phyloP scores from a whole-genome alignment of 305 asterid genomes.

The Fraxinus platypoda region DNA sequence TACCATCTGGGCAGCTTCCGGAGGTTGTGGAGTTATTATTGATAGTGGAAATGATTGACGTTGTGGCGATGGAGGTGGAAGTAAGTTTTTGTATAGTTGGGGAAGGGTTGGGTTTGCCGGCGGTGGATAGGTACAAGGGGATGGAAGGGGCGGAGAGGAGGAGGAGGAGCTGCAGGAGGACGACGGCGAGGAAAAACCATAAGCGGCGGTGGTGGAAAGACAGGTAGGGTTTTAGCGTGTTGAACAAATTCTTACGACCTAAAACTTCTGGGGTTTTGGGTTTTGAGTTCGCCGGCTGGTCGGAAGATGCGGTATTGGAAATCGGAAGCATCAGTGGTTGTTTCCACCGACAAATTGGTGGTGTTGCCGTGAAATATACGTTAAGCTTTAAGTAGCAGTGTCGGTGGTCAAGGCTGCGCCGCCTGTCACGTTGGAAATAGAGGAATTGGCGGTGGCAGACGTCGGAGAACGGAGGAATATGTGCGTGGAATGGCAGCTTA shows the following conservation, averaged over 20 bases:
- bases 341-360: neutral
- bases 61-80: neutral
- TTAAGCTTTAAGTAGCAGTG: neutral
- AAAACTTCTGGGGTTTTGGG: constrained; percentile 34
- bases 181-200: constrained; percentile 57
- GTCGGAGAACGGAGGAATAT: neutral
- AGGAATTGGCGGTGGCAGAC: neutral
- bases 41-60: neutral
- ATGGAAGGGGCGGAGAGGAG: constrained; percentile 45
- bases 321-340: constrained; percentile 37
- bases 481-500: neutral
- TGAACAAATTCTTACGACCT: constrained; percentile 36
- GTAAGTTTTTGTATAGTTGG: constrained; percentile 9
- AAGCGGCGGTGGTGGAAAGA: constrained; percentile 49
- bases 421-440: neutral
- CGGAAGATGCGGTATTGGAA: constrained; percentile 23
- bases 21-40: neutral
- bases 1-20: constrained; percentile 37
- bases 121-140: constrained; percentile 34
- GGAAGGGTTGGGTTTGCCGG: constrained; percentile 17
- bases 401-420: neutral
- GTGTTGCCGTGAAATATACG: neutral
- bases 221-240: constrained; percentile 38
- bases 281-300: constrained; percentile 25
- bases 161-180: constrained; percentile 66